Evolutionary conservation across 148 eudicot genomes (phyloP).

Genomic region (Rhododendron ferrugineum): DNA sequence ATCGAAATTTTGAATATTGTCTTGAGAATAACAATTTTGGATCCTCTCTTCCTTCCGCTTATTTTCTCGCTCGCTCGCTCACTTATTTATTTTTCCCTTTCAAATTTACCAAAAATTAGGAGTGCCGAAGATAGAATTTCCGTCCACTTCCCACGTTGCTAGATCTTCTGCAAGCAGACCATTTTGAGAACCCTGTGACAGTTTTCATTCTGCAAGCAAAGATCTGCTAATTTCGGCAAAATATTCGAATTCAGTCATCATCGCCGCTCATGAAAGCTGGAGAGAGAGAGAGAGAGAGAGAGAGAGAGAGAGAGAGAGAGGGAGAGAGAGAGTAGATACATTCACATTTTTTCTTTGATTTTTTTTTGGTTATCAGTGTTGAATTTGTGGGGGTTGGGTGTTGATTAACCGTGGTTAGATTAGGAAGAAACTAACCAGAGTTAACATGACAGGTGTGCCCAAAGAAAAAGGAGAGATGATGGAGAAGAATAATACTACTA

Average conservation of each 20-base stretch:
- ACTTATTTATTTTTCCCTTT: too few relatives aligned
- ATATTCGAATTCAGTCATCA: background rate
- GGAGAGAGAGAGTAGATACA: background rate
- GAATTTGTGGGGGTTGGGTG: background rate
- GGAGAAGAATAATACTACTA: slow-evolving; percentile 26
- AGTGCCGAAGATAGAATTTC: background rate
- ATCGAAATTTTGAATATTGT: background rate
- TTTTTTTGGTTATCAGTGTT: background rate
- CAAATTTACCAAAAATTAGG: too few relatives aligned
- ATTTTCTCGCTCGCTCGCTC: background rate
- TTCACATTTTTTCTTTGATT: background rate
- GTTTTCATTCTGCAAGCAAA: background rate
- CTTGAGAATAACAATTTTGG: background rate
- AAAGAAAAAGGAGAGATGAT: slow-evolving; percentile 9
- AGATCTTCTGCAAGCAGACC: slow-evolving; percentile 1
- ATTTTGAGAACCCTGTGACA: background rate
- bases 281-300: background rate
- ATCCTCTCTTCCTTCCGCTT: background rate
- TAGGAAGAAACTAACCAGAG: slow-evolving; percentile 6
- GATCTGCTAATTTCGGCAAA: background rate
- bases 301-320: background rate
- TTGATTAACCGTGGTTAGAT: slow-evolving; percentile 14
- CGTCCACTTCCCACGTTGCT: background rate
- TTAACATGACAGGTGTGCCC: slow-evolving; percentile 21
- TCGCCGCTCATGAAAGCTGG: background rate